Percentiles rank a stretch among this genome's conserved stretches.
Evolutionary conservation across 2,329 filamentous ascomycete species (phyloP).

Genomic region (Alternaria sp.): DNA sequence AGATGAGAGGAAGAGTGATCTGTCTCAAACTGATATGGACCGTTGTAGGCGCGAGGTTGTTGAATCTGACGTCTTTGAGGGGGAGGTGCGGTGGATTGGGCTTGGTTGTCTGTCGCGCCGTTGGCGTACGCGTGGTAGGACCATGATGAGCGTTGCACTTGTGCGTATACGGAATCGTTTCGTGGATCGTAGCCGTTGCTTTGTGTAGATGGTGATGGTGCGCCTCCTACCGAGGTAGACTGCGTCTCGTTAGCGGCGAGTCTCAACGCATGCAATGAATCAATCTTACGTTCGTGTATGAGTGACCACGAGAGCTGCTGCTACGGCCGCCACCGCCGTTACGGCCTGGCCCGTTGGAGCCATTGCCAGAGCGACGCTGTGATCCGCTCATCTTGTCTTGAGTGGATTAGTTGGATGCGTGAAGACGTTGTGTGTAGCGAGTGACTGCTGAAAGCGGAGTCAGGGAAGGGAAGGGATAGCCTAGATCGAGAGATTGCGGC

Average conservation of each 20-base stretch:
- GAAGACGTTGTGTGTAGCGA: neutral
- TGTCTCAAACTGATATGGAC: neutral
- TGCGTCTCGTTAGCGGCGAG: neutral
- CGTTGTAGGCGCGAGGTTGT: too few species aligned
- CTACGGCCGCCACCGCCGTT: neutral
- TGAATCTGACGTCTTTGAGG: neutral
- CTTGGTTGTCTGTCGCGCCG: neutral
- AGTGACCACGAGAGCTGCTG: neutral
- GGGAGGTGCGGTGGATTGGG: neutral
- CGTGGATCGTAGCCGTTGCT: neutral
- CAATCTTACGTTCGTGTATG: neutral
- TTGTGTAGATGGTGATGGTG: neutral
- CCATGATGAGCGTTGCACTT: neutral
- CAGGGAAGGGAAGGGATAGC: neutral
- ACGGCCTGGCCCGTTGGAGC: neutral
- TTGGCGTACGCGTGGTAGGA: neutral
- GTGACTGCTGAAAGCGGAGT: neutral
- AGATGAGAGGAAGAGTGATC: neutral
- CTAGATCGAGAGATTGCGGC: neutral
- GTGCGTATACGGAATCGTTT: neutral
- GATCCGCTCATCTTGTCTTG: neutral
- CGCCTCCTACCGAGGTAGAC: neutral
- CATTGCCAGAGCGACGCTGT: neutral
- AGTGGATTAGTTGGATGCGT: neutral
- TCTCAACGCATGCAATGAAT: too few species aligned